These are phyloP conservation scores for Echites panduratus DNA, from an alignment of 257 asterid genomes.

Conservation along the genomic window DNA sequence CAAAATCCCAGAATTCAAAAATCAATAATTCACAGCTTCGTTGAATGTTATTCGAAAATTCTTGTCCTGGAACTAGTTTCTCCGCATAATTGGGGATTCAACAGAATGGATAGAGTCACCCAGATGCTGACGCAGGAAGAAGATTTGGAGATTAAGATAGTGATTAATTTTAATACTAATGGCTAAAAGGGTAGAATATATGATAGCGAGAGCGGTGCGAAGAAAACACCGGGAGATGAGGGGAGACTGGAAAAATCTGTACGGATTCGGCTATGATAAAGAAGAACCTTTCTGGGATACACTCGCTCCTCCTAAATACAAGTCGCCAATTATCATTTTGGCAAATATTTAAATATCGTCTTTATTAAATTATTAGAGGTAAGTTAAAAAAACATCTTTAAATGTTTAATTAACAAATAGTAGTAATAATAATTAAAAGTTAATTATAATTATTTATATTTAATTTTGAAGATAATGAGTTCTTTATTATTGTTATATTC, in stretches of 20 bases:
- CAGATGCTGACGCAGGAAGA: neutral
- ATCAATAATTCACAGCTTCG: neutral
- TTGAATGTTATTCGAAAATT: neutral
- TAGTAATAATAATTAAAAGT: too few relatives aligned
- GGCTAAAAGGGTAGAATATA: neutral
- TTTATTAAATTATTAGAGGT: too few relatives aligned
- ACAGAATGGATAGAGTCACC: constrained; percentile 11
- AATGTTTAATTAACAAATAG: too few relatives aligned
- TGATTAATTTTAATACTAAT: neutral
- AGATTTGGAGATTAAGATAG: constrained; percentile 6
- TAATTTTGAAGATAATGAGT: too few relatives aligned
- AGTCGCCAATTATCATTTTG: too few relatives aligned
- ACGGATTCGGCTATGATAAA: neutral
- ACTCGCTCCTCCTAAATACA: too few relatives aligned
- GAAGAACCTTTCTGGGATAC: too few relatives aligned
- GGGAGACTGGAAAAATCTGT: constrained; percentile 7
- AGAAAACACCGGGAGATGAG: neutral
- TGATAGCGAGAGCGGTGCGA: neutral
- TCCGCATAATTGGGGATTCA: neutral
- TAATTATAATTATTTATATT: too few relatives aligned
- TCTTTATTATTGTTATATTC: too few relatives aligned
- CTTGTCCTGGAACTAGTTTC: neutral
- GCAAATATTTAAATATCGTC: too few relatives aligned
- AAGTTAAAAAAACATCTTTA: too few relatives aligned
- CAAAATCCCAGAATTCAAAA: constrained; percentile 3